A percentile compares a stretch with the other conserved stretches of the same genome.
phyloP scores from a whole-genome alignment of 2,329 filamentous ascomycete genomes.

The Fusarium cyanostomum region DNA sequence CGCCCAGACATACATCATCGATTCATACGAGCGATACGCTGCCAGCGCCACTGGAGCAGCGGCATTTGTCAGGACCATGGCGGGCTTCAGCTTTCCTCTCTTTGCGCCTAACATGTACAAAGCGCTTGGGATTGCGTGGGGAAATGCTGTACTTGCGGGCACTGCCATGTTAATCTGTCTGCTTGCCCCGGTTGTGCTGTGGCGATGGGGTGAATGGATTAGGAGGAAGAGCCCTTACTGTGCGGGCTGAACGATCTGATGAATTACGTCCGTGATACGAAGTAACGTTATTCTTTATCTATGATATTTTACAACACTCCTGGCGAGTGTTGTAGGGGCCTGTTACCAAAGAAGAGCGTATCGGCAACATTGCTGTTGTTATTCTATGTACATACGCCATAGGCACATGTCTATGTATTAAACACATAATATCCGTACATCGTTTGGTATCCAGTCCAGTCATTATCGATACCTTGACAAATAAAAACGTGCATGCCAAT shows the following conservation, averaged over 20 bases:
- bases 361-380: constrained; percentile 3
- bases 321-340: too few relatives aligned
- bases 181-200: constrained; percentile 27
- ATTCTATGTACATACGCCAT: not conserved
- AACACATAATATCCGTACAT: not conserved
- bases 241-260: constrained; percentile 6
- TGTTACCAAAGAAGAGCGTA: too few relatives aligned
- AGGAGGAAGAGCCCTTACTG: constrained; percentile 34
- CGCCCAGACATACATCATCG: constrained; percentile 67
- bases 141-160: constrained; percentile 49
- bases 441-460: not conserved
- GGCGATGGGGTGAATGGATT: constrained; percentile 35
- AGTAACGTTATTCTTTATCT: not conserved
- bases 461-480: constrained; percentile 14
- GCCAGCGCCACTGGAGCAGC: constrained; percentile 60
- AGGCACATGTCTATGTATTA: not conserved
- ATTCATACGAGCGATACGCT: constrained; percentile 55
- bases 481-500: constrained; percentile 1
- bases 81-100: constrained; percentile 67
- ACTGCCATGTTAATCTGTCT: constrained; percentile 37
- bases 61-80: constrained; percentile 63
- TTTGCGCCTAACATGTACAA: constrained; percentile 60
- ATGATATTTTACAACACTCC: not conserved
- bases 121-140: constrained; percentile 57
- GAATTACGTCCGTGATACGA: not conserved